Conservation (phyloP, 2,329 filamentous ascomycete species). For the Tetracladium maxilliforme region DNA sequence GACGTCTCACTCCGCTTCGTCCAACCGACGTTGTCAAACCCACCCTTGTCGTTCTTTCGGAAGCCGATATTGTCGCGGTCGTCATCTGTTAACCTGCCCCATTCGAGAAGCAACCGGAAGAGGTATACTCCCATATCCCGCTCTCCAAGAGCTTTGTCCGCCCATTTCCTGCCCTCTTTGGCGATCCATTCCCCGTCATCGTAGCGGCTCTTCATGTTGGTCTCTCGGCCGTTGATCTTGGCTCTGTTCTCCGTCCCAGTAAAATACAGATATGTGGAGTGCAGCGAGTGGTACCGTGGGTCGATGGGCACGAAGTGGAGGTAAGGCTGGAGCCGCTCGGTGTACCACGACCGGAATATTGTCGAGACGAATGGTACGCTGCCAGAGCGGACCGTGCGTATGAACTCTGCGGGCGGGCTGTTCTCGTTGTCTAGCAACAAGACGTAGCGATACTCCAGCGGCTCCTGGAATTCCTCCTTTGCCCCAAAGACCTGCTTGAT, state of each 20-base stretch:
- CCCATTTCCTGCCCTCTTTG: slow-evolving; percentile 35
- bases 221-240: slow-evolving; percentile 1
- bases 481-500: slow-evolving; percentile 14
- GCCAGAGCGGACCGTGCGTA: slow-evolving; percentile 32
- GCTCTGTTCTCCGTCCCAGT: slow-evolving; percentile 14
- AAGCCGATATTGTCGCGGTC: slow-evolving; percentile 23
- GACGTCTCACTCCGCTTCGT: no score
- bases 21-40: no score
- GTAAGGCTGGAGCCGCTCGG: slow-evolving; percentile 44
- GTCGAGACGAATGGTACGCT: slow-evolving; percentile 43
- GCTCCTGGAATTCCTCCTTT: slow-evolving; percentile 15
- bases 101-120: slow-evolving; percentile 35
- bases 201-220: slow-evolving; percentile 30
- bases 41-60: no score
- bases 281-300: slow-evolving; percentile 13
- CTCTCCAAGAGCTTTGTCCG: slow-evolving; percentile 32
- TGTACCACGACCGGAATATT: slow-evolving; percentile 51
- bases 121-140: slow-evolving; percentile 47
- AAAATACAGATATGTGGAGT: slow-evolving; percentile 13
- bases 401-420: slow-evolving; percentile 30
- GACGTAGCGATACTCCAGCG: slow-evolving; percentile 34
- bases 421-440: slow-evolving; percentile 48
- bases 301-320: slow-evolving; percentile 49
- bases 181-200: slow-evolving; percentile 39
- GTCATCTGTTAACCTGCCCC: slow-evolving; percentile 24